Percentiles rank a stretch among this genome's conserved stretches.
These are phyloP conservation scores for Tympanopsis confertula DNA, from an alignment of 2,329 filamentous ascomycete species.

Conservation along the genomic window DNA sequence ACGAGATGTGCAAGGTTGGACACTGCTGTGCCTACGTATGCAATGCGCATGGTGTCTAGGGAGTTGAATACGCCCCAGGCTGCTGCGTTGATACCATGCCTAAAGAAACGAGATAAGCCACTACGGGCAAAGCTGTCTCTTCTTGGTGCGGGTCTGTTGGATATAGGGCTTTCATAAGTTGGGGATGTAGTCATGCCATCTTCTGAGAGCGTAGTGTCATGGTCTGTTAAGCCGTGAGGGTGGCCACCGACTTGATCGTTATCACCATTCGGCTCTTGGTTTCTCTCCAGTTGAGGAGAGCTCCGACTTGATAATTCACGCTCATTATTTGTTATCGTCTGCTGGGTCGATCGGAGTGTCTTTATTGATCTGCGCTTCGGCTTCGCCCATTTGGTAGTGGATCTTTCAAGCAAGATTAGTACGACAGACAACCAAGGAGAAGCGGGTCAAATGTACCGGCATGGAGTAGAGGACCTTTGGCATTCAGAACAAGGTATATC, in stretches of 20 bases:
- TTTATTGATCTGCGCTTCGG: not conserved
- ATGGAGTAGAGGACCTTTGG: conserved; percentile 3
- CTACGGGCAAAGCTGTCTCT: conserved; percentile 6
- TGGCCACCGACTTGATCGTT: too few relatives aligned
- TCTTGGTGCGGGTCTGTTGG: conserved; percentile 2
- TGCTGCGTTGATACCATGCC: conserved; percentile 5
- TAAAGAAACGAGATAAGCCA: conserved; percentile 7
- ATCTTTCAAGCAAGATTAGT: not conserved
- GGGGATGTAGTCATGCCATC: not conserved
- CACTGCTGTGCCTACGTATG: conserved; percentile 7
- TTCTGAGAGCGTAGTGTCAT: too few relatives aligned
- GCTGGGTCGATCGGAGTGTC: too few relatives aligned
- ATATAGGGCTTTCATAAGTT: not conserved
- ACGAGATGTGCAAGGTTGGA: conserved; percentile 6
- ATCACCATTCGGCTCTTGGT: too few relatives aligned
- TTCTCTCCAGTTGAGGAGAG: too few relatives aligned
- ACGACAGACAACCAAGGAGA: not conserved
- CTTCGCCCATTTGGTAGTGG: not conserved
- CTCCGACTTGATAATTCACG: too few relatives aligned
- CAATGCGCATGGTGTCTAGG: conserved; percentile 6
- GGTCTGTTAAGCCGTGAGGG: too few relatives aligned
- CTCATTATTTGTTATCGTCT: too few relatives aligned
- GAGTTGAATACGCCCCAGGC: conserved; percentile 7
- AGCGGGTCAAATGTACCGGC: conserved; percentile 4
- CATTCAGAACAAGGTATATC: conserved; percentile 4